Base-by-base conservation (phyloP, 1,139 yeast species). In the Meyerozyma smithsonii region DNA sequence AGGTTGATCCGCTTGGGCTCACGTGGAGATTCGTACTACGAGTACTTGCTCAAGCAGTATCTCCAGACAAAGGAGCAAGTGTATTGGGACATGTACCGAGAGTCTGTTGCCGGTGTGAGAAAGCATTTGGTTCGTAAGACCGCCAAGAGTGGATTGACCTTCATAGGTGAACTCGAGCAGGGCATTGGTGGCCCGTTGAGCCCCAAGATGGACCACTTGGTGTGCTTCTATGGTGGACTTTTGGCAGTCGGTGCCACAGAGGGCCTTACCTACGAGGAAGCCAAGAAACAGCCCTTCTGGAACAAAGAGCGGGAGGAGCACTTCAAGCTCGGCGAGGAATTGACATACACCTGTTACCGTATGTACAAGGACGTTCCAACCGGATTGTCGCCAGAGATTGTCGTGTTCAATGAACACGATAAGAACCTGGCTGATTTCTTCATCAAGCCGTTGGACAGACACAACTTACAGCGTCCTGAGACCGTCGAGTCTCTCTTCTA, bases 11-110 rank as follows among this genome's bases (percentile, higher is more conserved):
- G 96, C 46, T 65, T 90, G 43, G 97, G 97, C 0, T 85, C 95
- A 1, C 73, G 96, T 51, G 97, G 96, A 37, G 97, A 89, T 59
- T 87, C 96, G 1, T 90, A 89, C 58, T 90, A 90, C 55, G 97
- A 90, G 61, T 89, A 88, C 58, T 69, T 90, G 39, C 70, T 89
- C 50, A 90, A 90, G 60, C 96, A 89, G 61, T 87, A 82, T 56
- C 64, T 90, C 48, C 92, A 86, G 58, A 87, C 97, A 2, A 74
- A 74, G 42, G 87, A 81, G 48, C 62, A 63, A 1, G 61, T 82
- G n/a, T 88, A 79, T 67, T 72, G 75, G 61, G 76, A 73, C 34
- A 83, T 89, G 83, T 89, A 87, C 59, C 76, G 81, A 46, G 87
- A 84, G 58, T 72, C 95, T 0, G 84, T 85, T 35, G 76, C 70